Evolutionary conservation across 768 basidiomycete species (phyloP).

Genomic region (Pleurotus pulmonarius): DNA sequence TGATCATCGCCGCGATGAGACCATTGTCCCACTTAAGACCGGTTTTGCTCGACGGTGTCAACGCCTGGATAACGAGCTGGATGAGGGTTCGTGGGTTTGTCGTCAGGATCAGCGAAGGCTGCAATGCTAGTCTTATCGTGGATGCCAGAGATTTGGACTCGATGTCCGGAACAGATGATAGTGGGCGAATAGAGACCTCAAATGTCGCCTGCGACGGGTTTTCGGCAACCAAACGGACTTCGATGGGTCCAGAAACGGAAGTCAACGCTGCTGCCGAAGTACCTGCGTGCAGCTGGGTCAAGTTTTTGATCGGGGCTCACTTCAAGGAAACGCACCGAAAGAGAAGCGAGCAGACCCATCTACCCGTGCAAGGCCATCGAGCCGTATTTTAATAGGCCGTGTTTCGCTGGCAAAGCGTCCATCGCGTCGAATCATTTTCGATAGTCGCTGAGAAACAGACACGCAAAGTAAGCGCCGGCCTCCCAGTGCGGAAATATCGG

Average conservation of each 20-base stretch:
- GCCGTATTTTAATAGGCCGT: slow-evolving; percentile 40
- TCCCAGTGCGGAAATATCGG: too few species aligned
- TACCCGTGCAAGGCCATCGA: slow-evolving; percentile 62
- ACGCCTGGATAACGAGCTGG: slow-evolving; percentile 73
- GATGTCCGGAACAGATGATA: slow-evolving; percentile 66
- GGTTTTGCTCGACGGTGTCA: slow-evolving; percentile 27
- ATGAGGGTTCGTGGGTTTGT: slow-evolving; percentile 70
- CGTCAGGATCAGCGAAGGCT: slow-evolving; percentile 61
- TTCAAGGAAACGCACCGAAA: slow-evolving; percentile 40
- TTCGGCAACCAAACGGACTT: slow-evolving; percentile 67
- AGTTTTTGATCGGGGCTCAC: slow-evolving; percentile 4
- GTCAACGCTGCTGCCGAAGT: slow-evolving; percentile 45
- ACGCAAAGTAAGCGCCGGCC: too few species aligned
- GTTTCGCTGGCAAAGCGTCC: slow-evolving; percentile 29
- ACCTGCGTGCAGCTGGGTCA: slow-evolving; percentile 18
- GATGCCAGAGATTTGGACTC: slow-evolving; percentile 58
- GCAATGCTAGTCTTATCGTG: slow-evolving; percentile 51
- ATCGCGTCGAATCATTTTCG: slow-evolving; percentile 24
- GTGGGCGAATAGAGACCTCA: slow-evolving; percentile 69
- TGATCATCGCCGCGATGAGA: slow-evolving; percentile 63
- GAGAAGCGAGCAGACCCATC: slow-evolving; percentile 76
- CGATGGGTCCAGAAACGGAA: slow-evolving; percentile 79
- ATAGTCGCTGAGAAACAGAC: too few species aligned
- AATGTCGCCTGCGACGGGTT: slow-evolving; percentile 69
- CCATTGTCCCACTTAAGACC: slow-evolving; percentile 29